Conservation (phyloP, 2,329 filamentous ascomycete genomes). For the Fusarium guadeloupense region DNA sequence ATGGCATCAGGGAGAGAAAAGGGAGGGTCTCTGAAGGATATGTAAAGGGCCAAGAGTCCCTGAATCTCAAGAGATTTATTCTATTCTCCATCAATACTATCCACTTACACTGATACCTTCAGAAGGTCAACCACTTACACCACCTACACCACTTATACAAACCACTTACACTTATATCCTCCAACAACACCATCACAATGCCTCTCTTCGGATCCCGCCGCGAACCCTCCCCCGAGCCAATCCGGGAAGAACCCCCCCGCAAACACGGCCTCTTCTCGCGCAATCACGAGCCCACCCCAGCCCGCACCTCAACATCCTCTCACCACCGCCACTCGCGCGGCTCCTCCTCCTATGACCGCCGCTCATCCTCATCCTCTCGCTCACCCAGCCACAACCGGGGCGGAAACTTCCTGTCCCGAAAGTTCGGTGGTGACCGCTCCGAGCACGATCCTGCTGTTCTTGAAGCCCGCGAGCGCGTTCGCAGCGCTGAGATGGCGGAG, state of each 20-base stretch:
- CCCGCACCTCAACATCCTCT: conserved; percentile 41
- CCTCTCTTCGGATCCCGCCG: conserved; percentile 46
- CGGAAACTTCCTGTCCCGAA: conserved; percentile 54
- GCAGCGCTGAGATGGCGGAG: conserved; percentile 70
- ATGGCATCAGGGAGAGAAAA: background rate
- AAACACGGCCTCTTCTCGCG: conserved; percentile 51
- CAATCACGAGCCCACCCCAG: conserved; percentile 43
- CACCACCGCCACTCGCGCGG: conserved; percentile 4
- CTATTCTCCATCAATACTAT: conserved; percentile 7
- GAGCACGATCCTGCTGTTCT: conserved; percentile 70
- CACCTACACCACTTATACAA: background rate
- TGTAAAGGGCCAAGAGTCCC: conserved; percentile 34
- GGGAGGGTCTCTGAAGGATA: background rate
- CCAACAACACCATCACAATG: conserved; percentile 38
- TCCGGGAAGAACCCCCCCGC: conserved; percentile 39
- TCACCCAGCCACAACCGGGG: conserved; percentile 21
- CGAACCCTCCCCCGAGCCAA: conserved; percentile 47
- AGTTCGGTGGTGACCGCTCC: conserved; percentile 53
- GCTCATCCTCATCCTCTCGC: conserved; percentile 23
- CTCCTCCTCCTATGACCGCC: conserved; percentile 20
- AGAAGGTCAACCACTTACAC: background rate
- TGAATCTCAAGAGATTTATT: conserved; percentile 23
- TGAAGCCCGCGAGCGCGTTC: conserved; percentile 68
- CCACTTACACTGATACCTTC: background rate
- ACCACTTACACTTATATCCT: background rate